Evolutionary conservation across 2,329 filamentous ascomycete species (phyloP).

Genomic region (Davidsoniella neocaledoniae): DNA sequence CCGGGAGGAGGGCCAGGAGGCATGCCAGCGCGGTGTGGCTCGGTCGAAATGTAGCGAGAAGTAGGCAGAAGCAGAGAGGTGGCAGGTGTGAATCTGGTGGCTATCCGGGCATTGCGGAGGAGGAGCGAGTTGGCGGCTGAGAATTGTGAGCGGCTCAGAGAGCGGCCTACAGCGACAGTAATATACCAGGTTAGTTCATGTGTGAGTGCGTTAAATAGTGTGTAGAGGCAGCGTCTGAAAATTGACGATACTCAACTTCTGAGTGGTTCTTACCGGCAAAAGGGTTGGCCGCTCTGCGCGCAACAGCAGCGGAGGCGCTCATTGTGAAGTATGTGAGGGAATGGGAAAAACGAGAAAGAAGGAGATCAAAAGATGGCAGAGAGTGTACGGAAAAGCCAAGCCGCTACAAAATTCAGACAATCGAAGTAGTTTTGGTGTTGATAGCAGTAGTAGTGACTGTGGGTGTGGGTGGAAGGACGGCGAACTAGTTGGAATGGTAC

Average conservation of each 20-base stretch:
- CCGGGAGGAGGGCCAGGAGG: slow-evolving; percentile 55
- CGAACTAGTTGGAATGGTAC: background rate
- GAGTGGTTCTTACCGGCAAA: slow-evolving; percentile 6
- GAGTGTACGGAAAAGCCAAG: background rate
- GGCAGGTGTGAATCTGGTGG: slow-evolving; percentile 26
- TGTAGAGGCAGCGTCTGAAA: background rate
- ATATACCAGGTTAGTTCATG: slow-evolving; percentile 1
- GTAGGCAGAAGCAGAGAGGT: slow-evolving; percentile 39
- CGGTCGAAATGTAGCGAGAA: slow-evolving; percentile 38
- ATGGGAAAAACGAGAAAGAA: background rate
- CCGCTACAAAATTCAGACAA: background rate
- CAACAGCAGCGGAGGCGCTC: slow-evolving; percentile 10
- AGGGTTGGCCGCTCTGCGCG: slow-evolving; percentile 10
- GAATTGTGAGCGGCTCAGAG: slow-evolving; percentile 12
- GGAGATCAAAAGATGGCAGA: background rate
- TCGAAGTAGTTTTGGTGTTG: background rate
- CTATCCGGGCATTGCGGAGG: slow-evolving; percentile 8
- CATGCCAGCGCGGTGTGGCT: slow-evolving; percentile 35
- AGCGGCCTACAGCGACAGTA: slow-evolving; percentile 8
- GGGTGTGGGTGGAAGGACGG: background rate
- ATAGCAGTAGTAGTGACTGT: no score
- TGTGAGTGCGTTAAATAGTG: background rate
- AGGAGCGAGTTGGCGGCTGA: slow-evolving; percentile 11
- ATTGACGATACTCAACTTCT: background rate
- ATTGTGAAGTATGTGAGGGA: slow-evolving; percentile 4